Evolutionary conservation across 2,329 filamentous ascomycete species (phyloP).

Genomic region (Alternaria gaisen): DNA sequence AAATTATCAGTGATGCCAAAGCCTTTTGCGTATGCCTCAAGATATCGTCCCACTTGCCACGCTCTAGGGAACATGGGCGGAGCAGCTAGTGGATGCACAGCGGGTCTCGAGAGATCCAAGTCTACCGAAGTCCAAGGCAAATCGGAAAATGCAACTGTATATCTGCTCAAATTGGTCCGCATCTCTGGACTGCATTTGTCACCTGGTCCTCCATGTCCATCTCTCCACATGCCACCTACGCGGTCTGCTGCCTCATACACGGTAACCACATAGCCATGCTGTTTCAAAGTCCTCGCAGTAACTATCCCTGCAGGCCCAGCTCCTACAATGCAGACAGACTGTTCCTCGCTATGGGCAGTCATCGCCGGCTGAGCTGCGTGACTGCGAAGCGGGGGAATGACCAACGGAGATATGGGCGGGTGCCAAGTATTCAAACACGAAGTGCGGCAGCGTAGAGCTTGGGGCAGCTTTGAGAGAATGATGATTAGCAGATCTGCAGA

Average conservation of each 20-base stretch:
- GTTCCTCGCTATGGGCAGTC: slow-evolving; percentile 24
- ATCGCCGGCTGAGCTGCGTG: background rate
- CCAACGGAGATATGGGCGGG: background rate
- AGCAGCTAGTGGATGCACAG: slow-evolving; percentile 2
- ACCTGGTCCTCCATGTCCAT: slow-evolving; percentile 52
- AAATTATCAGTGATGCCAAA: slow-evolving; percentile 64
- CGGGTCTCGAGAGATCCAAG: slow-evolving; percentile 40
- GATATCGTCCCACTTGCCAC: slow-evolving; percentile 78
- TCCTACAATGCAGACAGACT: slow-evolving; percentile 54
- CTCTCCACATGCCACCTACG: slow-evolving; percentile 82
- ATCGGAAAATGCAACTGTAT: slow-evolving; percentile 72
- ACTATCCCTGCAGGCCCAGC: slow-evolving; percentile 57
- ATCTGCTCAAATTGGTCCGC: slow-evolving; percentile 76
- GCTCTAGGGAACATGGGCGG: slow-evolving; percentile 75
- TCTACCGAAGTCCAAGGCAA: slow-evolving; percentile 70
- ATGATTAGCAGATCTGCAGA: background rate
- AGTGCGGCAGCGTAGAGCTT: background rate
- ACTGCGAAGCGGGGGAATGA: background rate
- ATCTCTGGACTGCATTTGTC: slow-evolving; percentile 70
- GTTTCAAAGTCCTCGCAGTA: slow-evolving; percentile 71
- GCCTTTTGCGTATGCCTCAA: slow-evolving; percentile 68
- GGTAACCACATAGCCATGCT: slow-evolving; percentile 71
- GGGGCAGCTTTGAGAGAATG: background rate
- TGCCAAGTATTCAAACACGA: background rate
- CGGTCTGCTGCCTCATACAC: slow-evolving; percentile 72